Conservation (phyloP, 306 rosid species). For the Spatholobus suberectus region DNA sequence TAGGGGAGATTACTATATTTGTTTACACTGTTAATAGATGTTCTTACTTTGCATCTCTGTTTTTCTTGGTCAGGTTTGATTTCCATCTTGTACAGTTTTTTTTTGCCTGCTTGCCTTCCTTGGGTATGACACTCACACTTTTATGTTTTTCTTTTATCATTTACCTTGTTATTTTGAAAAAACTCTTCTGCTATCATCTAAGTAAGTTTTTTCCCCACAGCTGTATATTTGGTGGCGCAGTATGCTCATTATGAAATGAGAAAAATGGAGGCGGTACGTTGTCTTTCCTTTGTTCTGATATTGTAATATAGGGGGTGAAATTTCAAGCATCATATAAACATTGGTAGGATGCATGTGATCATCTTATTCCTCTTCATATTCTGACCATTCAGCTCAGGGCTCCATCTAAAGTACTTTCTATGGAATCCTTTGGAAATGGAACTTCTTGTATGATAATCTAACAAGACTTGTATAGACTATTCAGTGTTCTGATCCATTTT, state of each 20-base stretch:
- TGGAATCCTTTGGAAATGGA: not conserved
- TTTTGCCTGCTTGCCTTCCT: slow-evolving; percentile 87
- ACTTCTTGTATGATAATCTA: not conserved
- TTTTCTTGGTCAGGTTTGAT: slow-evolving; percentile 72
- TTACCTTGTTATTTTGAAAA: not conserved
- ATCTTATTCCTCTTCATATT: slow-evolving; percentile 1
- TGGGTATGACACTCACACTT: slow-evolving; percentile 57
- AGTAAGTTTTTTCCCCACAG: slow-evolving; percentile 51
- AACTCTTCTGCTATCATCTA: slow-evolving; percentile 24
- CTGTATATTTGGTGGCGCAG: slow-evolving; percentile 94
- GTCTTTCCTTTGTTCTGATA: slow-evolving; percentile 1
- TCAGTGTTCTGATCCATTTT: not conserved
- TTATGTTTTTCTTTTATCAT: slow-evolving; percentile 9
- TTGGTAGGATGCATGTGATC: slow-evolving; percentile 13
- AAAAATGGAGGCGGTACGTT: slow-evolving; percentile 77
- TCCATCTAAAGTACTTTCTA: slow-evolving; percentile 3
- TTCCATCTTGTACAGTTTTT: slow-evolving; percentile 89
- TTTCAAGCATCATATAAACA: not conserved
- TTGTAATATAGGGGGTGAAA: not conserved
- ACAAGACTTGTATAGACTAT: not conserved
- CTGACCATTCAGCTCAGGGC: not conserved
- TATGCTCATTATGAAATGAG: slow-evolving; percentile 81
- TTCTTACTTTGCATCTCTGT: slow-evolving; percentile 42
- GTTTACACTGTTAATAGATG: not conserved
- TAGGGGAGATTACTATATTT: not conserved